Percentiles rank a stretch among this genome's conserved stretches.
Conservation (phyloP, 768 basidiomycete species). For the Mycena capillaripes region DNA sequence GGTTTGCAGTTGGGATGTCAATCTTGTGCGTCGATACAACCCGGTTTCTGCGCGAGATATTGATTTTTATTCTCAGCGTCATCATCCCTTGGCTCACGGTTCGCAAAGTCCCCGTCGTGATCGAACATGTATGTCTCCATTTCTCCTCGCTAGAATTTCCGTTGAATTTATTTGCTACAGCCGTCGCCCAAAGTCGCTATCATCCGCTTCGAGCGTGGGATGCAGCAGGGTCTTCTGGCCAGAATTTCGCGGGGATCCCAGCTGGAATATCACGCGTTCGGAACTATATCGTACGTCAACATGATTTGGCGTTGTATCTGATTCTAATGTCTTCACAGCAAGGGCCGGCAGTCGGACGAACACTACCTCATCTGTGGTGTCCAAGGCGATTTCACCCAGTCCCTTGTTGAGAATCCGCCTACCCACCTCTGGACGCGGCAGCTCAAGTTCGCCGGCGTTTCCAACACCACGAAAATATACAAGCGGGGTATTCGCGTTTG, state of each 20-base stretch:
- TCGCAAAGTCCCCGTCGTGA: conserved; percentile 78
- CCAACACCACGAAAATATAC: too few relatives aligned
- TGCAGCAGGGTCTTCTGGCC: too few relatives aligned
- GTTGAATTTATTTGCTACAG: conserved; percentile 55
- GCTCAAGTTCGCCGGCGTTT: too few relatives aligned
- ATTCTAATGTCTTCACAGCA: conserved; percentile 55
- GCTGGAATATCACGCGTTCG: too few relatives aligned
- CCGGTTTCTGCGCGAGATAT: conserved; percentile 28
- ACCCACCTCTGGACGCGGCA: too few relatives aligned
- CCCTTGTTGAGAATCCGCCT: too few relatives aligned
- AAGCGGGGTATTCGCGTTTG: too few relatives aligned
- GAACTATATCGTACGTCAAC: conserved; percentile 75
- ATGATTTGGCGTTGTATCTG: conserved; percentile 9
- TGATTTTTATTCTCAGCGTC: conserved; percentile 57
- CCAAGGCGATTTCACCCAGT: too few relatives aligned
- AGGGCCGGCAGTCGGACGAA: conserved; percentile 78
- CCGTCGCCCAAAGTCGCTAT: too few relatives aligned
- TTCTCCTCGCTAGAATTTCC: background rate
- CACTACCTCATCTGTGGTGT: too few relatives aligned
- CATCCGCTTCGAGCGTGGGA: too few relatives aligned
- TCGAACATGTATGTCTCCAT: conserved; percentile 73
- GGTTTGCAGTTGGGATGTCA: conserved; percentile 84
- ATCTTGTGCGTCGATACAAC: conserved; percentile 64
- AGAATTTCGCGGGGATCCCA: too few relatives aligned
- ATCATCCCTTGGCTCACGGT: conserved; percentile 84